Evolutionary conservation across 78 protist genomes (phyloP), one percentile per base, ranked within the genome.

Genomic region (Dictyostelium purpureum): DNA sequence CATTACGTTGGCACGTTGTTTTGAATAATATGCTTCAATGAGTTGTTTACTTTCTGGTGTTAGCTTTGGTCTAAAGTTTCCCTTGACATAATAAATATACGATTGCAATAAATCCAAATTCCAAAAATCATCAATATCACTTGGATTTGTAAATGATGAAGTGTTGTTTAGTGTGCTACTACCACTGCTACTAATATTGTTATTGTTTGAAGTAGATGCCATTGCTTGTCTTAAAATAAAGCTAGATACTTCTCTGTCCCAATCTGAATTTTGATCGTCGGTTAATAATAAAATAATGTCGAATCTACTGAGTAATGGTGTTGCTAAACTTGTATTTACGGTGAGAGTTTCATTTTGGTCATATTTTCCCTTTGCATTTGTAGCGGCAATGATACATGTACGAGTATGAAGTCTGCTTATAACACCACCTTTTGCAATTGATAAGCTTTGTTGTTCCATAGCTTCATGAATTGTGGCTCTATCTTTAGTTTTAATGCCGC

Each of bases 391-490:
- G 47, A 99, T 94, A 14, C 98, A 33, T 18, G 96, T 24, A 21
- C 99, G 43, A 0, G 99, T 96, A 83, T 95, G 88, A n/a, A 99
- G 94, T 26, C 89, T 97, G 71, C 98, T 94, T 24, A 98, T 98
- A 26, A 99, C 42, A 21, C 99, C 99, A 31, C 98, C 98, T 85
- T 96, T 63, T 5, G 99, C 99, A n/a, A 99, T 97, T 16, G 95
- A 73, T n/a, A 99, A 26, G 0, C 99, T 98, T 80, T 99, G 99
- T 63, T 98, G 99, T 83, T 99, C 99, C 99, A 99, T 99, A 10
- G 99, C 98, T 85, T 98, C 99, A 89, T 98, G 98, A 28, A 98
- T 95, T 26, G 98, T 52, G 0, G 94, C 61, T 14, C 98, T 69
- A 71, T 99, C 99, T 14, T 67, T 65, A 26, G 92, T 96, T 7